Base-by-base conservation (phyloP, 306 rosid genomes). In the Sicyos edulis region DNA sequence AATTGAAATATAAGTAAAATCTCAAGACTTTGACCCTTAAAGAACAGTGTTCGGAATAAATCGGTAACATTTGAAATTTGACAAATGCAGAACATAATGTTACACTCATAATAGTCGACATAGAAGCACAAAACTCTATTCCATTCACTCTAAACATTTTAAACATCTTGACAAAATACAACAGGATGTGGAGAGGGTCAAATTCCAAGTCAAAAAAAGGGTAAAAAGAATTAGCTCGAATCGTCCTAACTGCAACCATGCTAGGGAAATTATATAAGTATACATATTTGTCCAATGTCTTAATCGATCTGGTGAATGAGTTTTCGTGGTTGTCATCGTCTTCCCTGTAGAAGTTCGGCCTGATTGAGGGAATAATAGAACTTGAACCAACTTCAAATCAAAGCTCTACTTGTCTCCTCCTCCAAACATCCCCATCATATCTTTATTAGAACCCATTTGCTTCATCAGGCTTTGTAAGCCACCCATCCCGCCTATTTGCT, bases 361-460 rank as follows among this genome's bases (percentile, higher is more conserved):
- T 17, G 6, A 45, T 15, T 50, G 73, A 24, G 0, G 24, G 19
- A 69, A 26, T 8, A 24, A 50, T 32, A 50, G 59, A 68, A 49
- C 21, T 67, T 13, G 14, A 67, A 67, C 56, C 13, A 47, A 12
- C 72, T 49, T 69, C 59, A 0, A 16, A 49, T 14, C 44, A 24
- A 45, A 56, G 15, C 15, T 40, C 80, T 87, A 80, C 42, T 85
- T 84, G 21, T 86, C 85, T 53, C 86, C 89, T 20, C 87, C 96
- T 60, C 96, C 95, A 87, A n/a, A n/a, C n/a, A n/a, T n/a, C n/a
- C n/a, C n/a, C n/a, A n/a, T n/a, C n/a, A n/a, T n/a, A n/a, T n/a
- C n/a, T n/a, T n/a, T n/a, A n/a, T n/a, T n/a, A n/a, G n/a, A n/a
- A n/a, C n/a, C n/a, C n/a, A n/a, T n/a, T n/a, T n/a, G n/a, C n/a